Conservation (phyloP, 202 grass and related monocot species). For the Bolboschoenoplectus hybrid region DNA sequence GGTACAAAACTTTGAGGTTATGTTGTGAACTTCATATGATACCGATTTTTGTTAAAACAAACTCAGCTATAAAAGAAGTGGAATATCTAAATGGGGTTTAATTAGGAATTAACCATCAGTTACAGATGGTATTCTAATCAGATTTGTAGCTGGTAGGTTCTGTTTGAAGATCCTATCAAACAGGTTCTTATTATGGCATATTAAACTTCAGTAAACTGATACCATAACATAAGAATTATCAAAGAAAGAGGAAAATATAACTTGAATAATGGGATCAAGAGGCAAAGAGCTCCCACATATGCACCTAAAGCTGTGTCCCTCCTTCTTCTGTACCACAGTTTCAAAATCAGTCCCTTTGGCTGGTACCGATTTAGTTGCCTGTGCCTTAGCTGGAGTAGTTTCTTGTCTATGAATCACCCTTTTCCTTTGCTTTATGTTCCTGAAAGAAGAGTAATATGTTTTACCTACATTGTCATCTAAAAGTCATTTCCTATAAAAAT, state of each 20-base stretch:
- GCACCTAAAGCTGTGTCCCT: constrained; percentile 27
- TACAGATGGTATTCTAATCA: neutral
- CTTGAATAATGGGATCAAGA: constrained; percentile 40
- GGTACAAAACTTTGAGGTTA: neutral
- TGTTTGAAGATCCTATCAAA: neutral
- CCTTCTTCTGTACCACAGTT: neutral
- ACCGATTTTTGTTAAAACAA: neutral
- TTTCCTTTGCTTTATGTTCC: constrained; percentile 30
- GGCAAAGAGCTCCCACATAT: constrained; percentile 35
- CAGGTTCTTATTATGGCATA: neutral
- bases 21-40: neutral
- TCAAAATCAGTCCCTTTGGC: neutral
- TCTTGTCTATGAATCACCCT: neutral
- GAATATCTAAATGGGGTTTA: neutral
- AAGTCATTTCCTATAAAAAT: constrained; percentile 17
- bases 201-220: neutral
- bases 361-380: neutral
- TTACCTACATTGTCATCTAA: neutral
- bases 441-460: constrained; percentile 32
- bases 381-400: constrained; percentile 1
- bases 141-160: neutral
- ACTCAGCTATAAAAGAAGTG: neutral
- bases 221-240: constrained; percentile 1
- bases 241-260: neutral
- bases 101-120: neutral